Evolutionary conservation across 2,329 filamentous ascomycete species (phyloP).

Genomic region (Penicillium sp.): DNA sequence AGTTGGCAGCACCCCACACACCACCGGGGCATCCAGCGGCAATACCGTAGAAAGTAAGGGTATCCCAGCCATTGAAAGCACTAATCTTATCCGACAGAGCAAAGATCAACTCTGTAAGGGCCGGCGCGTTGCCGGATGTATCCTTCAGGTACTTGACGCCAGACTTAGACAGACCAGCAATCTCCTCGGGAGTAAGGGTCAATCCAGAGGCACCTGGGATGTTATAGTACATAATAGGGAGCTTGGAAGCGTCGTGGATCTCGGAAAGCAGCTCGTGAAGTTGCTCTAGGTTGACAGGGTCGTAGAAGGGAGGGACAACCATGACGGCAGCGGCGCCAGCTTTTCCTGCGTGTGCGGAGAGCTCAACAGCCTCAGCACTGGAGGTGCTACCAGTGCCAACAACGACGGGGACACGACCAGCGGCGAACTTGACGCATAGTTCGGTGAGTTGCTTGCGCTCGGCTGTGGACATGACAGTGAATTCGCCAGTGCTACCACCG

Average conservation of each 20-base stretch:
- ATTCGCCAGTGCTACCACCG: constrained; percentile 57
- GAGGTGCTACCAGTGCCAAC: constrained; percentile 48
- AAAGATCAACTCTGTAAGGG: constrained; percentile 56
- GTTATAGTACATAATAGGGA: constrained; percentile 58
- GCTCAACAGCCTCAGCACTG: constrained; percentile 46
- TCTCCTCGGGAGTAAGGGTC: constrained; percentile 46
- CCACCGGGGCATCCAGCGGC: constrained; percentile 55
- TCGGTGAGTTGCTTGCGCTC: constrained; percentile 53
- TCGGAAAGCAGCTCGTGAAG: constrained; percentile 48
- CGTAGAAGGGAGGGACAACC: constrained; percentile 58
- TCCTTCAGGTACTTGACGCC: constrained; percentile 59
- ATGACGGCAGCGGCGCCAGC: constrained; percentile 50
- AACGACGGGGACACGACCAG: constrained; percentile 32
- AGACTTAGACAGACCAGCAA: constrained; percentile 50
- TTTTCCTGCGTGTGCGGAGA: constrained; percentile 45
- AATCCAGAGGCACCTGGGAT: constrained; percentile 55
- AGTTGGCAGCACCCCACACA: constrained; percentile 57
- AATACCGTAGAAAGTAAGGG: constrained; percentile 58
- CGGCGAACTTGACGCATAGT: constrained; percentile 33
- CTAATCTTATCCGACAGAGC: constrained; percentile 47
- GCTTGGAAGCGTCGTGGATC: constrained; percentile 43
- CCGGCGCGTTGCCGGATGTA: constrained; percentile 57
- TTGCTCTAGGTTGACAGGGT: constrained; percentile 47
- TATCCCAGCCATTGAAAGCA: constrained; percentile 60
- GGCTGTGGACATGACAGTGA: constrained; percentile 48